phyloP scores from a whole-genome alignment of 257 asterid species.

The Solanum bulbocastanum region DNA sequence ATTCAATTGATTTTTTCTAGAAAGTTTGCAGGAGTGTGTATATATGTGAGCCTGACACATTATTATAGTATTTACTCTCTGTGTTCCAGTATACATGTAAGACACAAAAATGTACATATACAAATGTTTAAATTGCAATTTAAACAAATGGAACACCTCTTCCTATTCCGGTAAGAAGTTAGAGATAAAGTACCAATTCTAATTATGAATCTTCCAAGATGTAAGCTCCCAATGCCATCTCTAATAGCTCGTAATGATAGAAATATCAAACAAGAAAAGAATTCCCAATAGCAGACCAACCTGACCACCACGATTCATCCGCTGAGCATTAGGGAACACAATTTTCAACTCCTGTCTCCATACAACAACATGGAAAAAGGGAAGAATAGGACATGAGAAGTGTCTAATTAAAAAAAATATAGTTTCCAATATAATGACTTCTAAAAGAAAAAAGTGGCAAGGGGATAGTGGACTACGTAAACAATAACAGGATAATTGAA shows the following conservation, averaged over 20 bases:
- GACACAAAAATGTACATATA: not conserved
- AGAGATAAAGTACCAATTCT: not conserved
- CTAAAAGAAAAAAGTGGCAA: not conserved
- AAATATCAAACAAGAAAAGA: not conserved
- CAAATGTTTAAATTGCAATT: not conserved
- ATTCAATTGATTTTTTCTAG: not conserved
- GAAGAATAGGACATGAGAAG: not conserved
- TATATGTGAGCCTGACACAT: not conserved
- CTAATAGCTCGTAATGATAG: not conserved
- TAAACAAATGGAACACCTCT: not conserved
- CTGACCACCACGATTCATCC: conserved; percentile 98
- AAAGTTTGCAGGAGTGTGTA: not conserved
- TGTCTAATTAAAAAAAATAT: not conserved
- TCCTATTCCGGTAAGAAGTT: not conserved
- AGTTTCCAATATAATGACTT: not conserved
- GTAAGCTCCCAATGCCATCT: not conserved
- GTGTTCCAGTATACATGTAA: not conserved
- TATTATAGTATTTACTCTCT: not conserved
- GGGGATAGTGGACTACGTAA: not conserved
- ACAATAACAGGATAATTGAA: not conserved
- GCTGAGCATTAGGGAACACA: conserved; percentile 80
- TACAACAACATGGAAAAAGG: not conserved
- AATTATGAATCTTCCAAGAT: not conserved
- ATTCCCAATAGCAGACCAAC: conserved; percentile 26
- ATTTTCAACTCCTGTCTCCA: conserved; percentile 64